These are phyloP conservation scores for Fusarium kyushuense DNA, from an alignment of 2,329 filamentous ascomycete species.

Conservation along the genomic window DNA sequence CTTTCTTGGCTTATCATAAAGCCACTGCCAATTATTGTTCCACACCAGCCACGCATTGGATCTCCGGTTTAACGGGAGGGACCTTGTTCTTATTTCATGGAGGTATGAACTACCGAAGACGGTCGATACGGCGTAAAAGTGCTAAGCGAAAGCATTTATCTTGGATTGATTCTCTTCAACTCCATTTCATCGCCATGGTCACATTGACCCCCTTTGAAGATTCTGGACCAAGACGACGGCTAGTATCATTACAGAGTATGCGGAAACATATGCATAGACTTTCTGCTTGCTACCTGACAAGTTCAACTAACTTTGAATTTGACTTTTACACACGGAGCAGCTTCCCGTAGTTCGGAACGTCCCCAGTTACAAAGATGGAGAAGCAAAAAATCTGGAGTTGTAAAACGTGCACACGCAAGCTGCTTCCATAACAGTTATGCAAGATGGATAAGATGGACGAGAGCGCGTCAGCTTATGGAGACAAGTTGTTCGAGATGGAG, in stretches of 20 bases:
- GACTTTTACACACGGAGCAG: slow-evolving; percentile 18
- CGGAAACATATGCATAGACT: neutral
- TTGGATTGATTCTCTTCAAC: neutral
- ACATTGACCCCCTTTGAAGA: slow-evolving; percentile 19
- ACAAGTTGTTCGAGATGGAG: neutral
- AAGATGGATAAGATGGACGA: slow-evolving; percentile 9
- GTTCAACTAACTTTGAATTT: neutral
- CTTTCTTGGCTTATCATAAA: slow-evolving; percentile 2
- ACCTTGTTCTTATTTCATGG: slow-evolving; percentile 14
- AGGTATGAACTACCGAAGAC: slow-evolving; percentile 29
- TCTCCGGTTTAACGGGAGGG: slow-evolving; percentile 5
- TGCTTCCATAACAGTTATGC: slow-evolving; percentile 26
- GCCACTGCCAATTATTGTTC: slow-evolving; percentile 23
- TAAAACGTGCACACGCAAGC: slow-evolving; percentile 40
- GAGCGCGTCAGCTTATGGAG: slow-evolving; percentile 19
- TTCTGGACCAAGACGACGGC: neutral
- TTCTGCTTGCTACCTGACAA: neutral
- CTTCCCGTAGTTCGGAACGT: slow-evolving; percentile 28
- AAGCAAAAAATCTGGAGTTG: slow-evolving; percentile 27
- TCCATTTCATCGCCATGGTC: slow-evolving; percentile 27
- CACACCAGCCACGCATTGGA: slow-evolving; percentile 25
- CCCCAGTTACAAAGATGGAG: slow-evolving; percentile 18
- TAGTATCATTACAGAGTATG: neutral
- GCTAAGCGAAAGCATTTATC: slow-evolving; percentile 39
- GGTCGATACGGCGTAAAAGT: slow-evolving; percentile 14